Conservation (phyloP, 208 protist genomes). For the Trypanosoma theileri region DNA sequence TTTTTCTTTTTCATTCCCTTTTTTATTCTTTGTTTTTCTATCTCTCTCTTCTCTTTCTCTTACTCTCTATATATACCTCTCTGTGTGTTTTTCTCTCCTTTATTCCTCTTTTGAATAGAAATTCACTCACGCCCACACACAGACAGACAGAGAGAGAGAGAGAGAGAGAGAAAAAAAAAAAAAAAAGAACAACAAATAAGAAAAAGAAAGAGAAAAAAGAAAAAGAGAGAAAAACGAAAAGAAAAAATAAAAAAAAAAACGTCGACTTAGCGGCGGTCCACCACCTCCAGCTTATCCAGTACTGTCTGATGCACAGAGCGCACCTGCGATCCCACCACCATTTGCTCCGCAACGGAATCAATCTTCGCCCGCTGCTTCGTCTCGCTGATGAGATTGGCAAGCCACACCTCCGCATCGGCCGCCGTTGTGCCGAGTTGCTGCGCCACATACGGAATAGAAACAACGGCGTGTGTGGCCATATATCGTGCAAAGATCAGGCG, state of each 20-base stretch:
- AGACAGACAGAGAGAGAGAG: too few relatives aligned
- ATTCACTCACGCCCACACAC: background rate
- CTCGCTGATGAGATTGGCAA: constrained; percentile 90
- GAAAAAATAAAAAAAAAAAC: too few relatives aligned
- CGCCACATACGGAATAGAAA: constrained; percentile 86
- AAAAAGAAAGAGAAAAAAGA: too few relatives aligned
- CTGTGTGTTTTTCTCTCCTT: background rate
- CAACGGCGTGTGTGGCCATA: constrained; percentile 81
- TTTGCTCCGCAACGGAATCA: constrained; percentile 86
- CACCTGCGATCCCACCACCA: constrained; percentile 76
- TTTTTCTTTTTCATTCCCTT: background rate
- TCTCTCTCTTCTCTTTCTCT: background rate
- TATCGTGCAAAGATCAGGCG: constrained; percentile 87
- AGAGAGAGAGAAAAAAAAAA: too few relatives aligned
- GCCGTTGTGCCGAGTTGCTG: constrained; percentile 67
- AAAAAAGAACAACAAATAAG: too few relatives aligned
- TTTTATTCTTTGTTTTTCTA: background rate
- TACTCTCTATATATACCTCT: background rate
- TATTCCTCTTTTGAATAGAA: background rate
- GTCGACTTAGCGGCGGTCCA: constrained; percentile 19
- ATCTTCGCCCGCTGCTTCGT: constrained; percentile 91
- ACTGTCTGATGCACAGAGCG: constrained; percentile 72
- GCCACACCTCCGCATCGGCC: constrained; percentile 85
- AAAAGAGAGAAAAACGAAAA: too few relatives aligned
- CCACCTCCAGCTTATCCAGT: constrained; percentile 74